These are phyloP conservation scores for Acanthamoeba lenticulata DNA, from an alignment of 208 protist genomes.

Conservation along the genomic window DNA sequence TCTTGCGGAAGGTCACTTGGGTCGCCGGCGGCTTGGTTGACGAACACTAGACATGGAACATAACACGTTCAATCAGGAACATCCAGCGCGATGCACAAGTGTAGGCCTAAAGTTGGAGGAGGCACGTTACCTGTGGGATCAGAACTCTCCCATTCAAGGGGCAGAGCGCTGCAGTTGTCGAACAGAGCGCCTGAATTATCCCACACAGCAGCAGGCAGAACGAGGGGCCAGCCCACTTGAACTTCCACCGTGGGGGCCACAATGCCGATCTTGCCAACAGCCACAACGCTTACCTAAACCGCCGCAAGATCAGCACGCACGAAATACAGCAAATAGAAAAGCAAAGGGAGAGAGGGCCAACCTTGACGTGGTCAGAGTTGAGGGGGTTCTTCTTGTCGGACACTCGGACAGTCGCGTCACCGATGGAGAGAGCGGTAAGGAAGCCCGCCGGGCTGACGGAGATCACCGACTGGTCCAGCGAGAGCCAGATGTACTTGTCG, in stretches of 20 bases:
- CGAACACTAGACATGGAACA: conserved; percentile 10
- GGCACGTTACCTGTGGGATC: background rate
- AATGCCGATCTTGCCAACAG: conserved; percentile 32
- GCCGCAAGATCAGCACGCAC: background rate
- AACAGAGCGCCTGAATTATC: conserved; percentile 25
- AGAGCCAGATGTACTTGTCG: conserved; percentile 58
- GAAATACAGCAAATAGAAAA: background rate
- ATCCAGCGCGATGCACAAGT: background rate
- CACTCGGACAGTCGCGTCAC: background rate
- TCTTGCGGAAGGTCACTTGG: background rate
- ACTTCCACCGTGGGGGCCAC: conserved; percentile 60
- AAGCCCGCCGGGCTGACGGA: conserved; percentile 3
- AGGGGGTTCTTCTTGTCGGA: conserved; percentile 60
- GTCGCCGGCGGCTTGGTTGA: background rate
- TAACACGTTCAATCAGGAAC: background rate
- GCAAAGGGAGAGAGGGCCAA: background rate
- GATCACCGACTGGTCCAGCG: conserved; percentile 26
- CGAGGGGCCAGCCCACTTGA: conserved; percentile 51
- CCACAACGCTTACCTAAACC: conserved; percentile 13
- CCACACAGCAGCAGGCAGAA: conserved; percentile 39
- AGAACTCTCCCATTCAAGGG: conserved; percentile 61
- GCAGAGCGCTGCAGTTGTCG: conserved; percentile 64
- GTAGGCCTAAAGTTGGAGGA: background rate
- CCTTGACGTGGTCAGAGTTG: conserved; percentile 39
- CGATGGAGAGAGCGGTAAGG: background rate